Evolutionary conservation across 2,329 filamentous ascomycete genomes (phyloP), one percentile per base, ranked within the genome.

Genomic region (Colletotrichum sublineola): DNA sequence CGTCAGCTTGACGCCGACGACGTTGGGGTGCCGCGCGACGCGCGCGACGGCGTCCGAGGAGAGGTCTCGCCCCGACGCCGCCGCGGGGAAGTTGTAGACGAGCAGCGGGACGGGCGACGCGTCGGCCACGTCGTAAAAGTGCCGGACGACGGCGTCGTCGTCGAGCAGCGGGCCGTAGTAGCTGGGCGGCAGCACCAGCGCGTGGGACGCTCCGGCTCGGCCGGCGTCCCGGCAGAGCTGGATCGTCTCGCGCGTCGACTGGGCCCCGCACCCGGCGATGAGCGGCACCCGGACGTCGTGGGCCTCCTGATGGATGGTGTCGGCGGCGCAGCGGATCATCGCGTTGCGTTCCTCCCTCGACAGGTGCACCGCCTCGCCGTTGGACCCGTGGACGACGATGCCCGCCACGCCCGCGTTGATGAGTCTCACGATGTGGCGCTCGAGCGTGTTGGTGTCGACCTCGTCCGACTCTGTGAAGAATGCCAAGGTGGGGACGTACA

Each of bases 291-390:
- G 82, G 1, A 84, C 79, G 81, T 89, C 93, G 7, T 92, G 91
- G 48, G 89, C 88, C 18, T 86, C 85, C 24, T 68, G 64, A 79
- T 93, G 88, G 61, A 95, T 86, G 15, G 92, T 92, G 73, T 88
- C 86, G 60, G 93, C 90, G 1, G 93, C 94, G 46, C 91, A 89
- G 63, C 84, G 83, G 12, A 92, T 95, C 76, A 96, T 89, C 64
- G 89, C 83, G 60, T 87, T 86, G 73, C 93, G 89, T 82, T 96
- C 93, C 31, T 87, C 85, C 76, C 91, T 90, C 50, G 90, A 90
- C 12, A 94, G 85, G 77, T 94, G 91, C 3, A 92, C 91, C 0
- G 92, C 92, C 82, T 94, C 92, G 77, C 92, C 92, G 78, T 94
- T 94, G 76, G 90, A 92, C 50, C 92, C 91, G 79, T 93, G 91